A percentile compares a stretch with the other conserved stretches of the same genome.
phyloP scores from a whole-genome alignment of 2,329 filamentous ascomycete species.

The Thielaviopsis euricoi region DNA sequence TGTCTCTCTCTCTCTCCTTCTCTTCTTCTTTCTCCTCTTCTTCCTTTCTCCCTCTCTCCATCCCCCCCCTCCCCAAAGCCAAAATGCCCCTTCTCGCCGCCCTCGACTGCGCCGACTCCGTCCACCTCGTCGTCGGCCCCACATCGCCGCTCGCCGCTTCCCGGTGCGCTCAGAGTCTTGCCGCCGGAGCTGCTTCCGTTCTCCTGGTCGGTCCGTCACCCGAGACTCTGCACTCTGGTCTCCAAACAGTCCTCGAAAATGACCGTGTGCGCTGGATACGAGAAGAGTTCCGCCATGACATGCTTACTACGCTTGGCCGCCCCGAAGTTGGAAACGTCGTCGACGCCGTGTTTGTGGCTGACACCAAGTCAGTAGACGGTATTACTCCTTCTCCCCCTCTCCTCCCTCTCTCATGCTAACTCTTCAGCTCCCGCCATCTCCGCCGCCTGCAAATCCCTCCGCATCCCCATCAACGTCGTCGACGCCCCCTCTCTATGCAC shows the following conservation, averaged over 20 bases:
- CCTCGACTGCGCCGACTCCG: constrained; percentile 49
- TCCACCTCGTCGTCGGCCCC: constrained; percentile 75
- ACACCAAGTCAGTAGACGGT: not conserved
- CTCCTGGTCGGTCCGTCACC: constrained; percentile 59
- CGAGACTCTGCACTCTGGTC: constrained; percentile 37
- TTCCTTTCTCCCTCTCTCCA: not conserved
- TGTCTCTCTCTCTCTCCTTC: not conserved
- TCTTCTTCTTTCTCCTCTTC: not conserved
- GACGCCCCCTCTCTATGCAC: constrained; percentile 77
- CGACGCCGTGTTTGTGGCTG: constrained; percentile 76
- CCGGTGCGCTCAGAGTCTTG: constrained; percentile 62
- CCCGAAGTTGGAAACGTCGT: constrained; percentile 62
- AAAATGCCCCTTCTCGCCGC: constrained; percentile 44
- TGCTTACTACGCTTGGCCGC: constrained; percentile 64
- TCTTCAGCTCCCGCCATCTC: constrained; percentile 49
- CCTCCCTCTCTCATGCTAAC: too few relatives aligned
- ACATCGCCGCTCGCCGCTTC: constrained; percentile 67
- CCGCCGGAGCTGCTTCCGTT: constrained; percentile 70
- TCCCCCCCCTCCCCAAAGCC: too few relatives aligned
- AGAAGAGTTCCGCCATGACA: constrained; percentile 49
- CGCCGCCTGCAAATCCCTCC: constrained; percentile 54
- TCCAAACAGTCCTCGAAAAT: constrained; percentile 48
- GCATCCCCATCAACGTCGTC: constrained; percentile 85
- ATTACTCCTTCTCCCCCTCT: not conserved
- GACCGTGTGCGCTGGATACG: constrained; percentile 50